Percentiles rank a stretch among this genome's conserved stretches.
phyloP scores from a whole-genome alignment of 176 grass and related monocot genomes.

The Carex parvula region DNA sequence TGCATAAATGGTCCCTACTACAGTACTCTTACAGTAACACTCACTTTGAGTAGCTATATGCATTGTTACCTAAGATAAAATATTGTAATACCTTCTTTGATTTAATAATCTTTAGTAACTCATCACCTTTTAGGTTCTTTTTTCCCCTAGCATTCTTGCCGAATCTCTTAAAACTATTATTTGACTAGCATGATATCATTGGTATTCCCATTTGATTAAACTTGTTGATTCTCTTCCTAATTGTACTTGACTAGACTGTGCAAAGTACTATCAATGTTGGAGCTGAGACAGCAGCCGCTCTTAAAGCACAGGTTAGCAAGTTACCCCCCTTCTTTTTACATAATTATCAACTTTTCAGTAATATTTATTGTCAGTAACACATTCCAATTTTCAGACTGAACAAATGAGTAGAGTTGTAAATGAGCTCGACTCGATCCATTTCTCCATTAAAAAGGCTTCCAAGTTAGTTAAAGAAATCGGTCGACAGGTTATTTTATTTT shows the following conservation, averaged over 20 bases:
- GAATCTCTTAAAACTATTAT: not conserved
- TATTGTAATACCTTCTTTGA: not conserved
- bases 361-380: slow-evolving; percentile 16
- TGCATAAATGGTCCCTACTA: slow-evolving; percentile 2
- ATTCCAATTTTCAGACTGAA: slow-evolving; percentile 58
- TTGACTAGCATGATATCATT: not conserved
- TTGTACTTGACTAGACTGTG: slow-evolving; percentile 56
- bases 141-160: not conserved
- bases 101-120: not conserved
- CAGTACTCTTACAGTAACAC: no score
- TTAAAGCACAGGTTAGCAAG: slow-evolving; percentile 68
- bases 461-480: slow-evolving; percentile 91
- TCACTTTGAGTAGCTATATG: not conserved
- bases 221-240: slow-evolving; percentile 32
- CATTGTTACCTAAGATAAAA: not conserved
- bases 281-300: slow-evolving; percentile 80
- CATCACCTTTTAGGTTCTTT: not conserved
- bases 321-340: not conserved
- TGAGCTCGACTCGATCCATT: slow-evolving; percentile 97
- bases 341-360: slow-evolving; percentile 1
- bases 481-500: slow-evolving; percentile 48
- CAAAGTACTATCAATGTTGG: slow-evolving; percentile 90
- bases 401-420: slow-evolving; percentile 97
- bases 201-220: not conserved
- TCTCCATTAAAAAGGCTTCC: slow-evolving; percentile 95